Base-by-base conservation (phyloP, 495 filamentous ascomycete genomes). In the Lasiosphaeriaceae sp. region DNA sequence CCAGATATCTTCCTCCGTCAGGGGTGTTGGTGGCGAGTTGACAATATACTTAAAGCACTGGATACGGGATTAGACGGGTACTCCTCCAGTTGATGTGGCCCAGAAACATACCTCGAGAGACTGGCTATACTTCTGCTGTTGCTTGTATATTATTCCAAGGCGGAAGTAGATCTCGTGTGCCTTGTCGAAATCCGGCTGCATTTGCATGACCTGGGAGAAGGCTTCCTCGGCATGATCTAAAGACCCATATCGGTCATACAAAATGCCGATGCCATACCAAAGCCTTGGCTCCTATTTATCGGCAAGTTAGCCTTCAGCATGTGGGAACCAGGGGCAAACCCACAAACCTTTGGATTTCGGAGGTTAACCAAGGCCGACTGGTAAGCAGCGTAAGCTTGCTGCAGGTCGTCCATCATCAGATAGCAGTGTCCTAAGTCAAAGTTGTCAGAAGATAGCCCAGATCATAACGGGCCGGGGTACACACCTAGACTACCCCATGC, bases 81-180 rank as follows among this genome's bases (percentile, higher is more conserved):
- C 39, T 43, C n/a, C 14, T 43, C n/a, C n/a, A 43, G 20, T 26
- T 1, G 3, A 11, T 21, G 17, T 17, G 1, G 20, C 6, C 11
- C 12, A 14, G 26, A 22, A 35, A 72, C 77, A 60, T 80, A 96
- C 92, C 78, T 97, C 94, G 51, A 97, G 77, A 73, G 92, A 96
- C 63, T 92, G 85, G 41, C 80, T 81, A 66, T 94, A 99, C 72
- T 97, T 97, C 56, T 92, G 88, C 67, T 97, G 95, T 57, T 97
- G 92, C 70, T 99, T 99, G 78, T 97, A 97, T 47, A 99, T 97
- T 75, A 99, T 99, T 22, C 94, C 94, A 39, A 99, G 81, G 16
- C 94, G 86, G 76, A 99, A 99, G 74, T 97, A 99, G 53, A 99
- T 97, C 67, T 99, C 94, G 65, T 97, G 97, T 48, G 94, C 92